Evolutionary conservation across 495 filamentous ascomycete species (phyloP), one percentile per base, ranked within the genome.

Genomic region (Pseudevernia furfuracea): DNA sequence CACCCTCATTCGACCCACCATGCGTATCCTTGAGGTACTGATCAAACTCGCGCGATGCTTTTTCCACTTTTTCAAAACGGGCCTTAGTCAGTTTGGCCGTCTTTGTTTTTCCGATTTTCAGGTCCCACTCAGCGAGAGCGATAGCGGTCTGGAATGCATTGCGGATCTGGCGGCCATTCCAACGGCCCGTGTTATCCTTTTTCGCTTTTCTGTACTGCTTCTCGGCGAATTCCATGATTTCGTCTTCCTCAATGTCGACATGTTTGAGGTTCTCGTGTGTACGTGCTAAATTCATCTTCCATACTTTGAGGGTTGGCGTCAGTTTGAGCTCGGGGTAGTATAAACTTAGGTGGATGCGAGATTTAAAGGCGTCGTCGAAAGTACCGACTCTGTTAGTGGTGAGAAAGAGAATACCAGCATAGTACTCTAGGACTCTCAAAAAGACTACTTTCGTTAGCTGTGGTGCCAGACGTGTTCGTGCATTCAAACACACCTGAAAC

Each of bases 331-430:
- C 46, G 1, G 62, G 66, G 41, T 64, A 68, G 53, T 65, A 65
- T 8, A 68, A 49, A n/a, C 43, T 61, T 7, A 82, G 68, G 59
- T 83, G 79, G 43, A 82, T 74, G 49, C 80, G 76, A 10, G 78
- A 80, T 62, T 75, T 73, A 64, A 83, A 79, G 4, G 79, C 79
- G 62, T 76, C 71, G 68, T 82, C 80, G 36, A 82, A 74, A 9
- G 59, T 68, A 32, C 74, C 74, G 15, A 77, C 69, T 23, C 64
- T 62, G 68, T 84, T 86, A 1, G 81, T 83, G 0, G 83, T 85
- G 5, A 85, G 70, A 62, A 84, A 81, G 0, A 84, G 73, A 36
- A 85, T 81, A 14, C 83, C 83, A 0, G 73, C 58, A 67, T 84
- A 85, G 67, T 81, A 85, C 60, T 85, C 82, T 0, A 85, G 70